Evolutionary conservation across 306 rosid species (phyloP), one percentile per base, ranked within the genome.

Genomic region (Alnus rubra): DNA sequence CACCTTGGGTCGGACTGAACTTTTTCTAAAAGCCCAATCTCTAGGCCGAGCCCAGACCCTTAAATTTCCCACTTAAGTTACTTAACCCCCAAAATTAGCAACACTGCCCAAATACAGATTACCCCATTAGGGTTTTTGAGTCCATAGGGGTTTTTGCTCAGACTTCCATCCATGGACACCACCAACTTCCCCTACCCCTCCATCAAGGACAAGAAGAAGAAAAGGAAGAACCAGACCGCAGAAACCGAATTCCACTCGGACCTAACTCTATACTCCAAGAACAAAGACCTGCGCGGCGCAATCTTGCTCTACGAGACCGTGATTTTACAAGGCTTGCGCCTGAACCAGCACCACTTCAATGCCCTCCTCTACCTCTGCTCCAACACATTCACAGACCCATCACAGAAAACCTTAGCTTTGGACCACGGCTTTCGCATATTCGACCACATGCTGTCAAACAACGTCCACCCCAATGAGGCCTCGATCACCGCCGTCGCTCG

Each of bases 281-380:
- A 60, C 14, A 95, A 92, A 35, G 86, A 95, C 70, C 69, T 95
- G 1, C 76, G 33, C 1, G 74, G 74, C 5, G 92, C 98, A 0
- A 87, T 95, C 54, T 65, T 90, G 10, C 90, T 89, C 0, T 90
- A 80, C 16, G 92, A 91, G 54, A 72, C 78, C 35, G 94, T 92
- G 1, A 74, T 83, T 78, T 81, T 82, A 0, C 77, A 55, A 56
- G 77, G 80, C 16, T 81, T 81, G 2, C 87, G 89, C 28, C 82
- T 95, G 67, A 87, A 71, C 54, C 96, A 86, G 13, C 88, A 86
- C 76, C 92, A 92, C 74, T 88, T 92, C 85, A 95, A 95, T 55
- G 79, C 96, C 30, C 79, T 95, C n/a, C 97, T 94, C 81, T 90
- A 95, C 87, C 93, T 92, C 64, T 95, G 98, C 75, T 89, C 93